phyloP scores from a whole-genome alignment of 202 grass and related monocot genomes.

The Sporobolus alterniflorus region DNA sequence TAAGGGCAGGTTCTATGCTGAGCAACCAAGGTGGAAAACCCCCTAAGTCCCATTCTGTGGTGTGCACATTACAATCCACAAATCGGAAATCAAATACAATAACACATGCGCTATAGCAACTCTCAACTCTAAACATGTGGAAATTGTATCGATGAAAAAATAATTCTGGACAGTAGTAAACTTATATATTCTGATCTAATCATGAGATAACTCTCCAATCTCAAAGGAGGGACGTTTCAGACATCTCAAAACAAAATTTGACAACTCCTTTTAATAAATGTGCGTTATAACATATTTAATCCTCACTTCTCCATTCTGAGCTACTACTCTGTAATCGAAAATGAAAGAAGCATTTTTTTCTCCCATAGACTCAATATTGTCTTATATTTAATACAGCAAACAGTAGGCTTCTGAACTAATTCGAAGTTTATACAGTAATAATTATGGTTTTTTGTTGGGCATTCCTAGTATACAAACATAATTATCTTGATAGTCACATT shows the following conservation, averaged over 20 bases:
- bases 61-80: slow-evolving; percentile 12
- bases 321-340: background rate
- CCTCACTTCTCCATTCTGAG: background rate
- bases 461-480: background rate
- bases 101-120: slow-evolving; percentile 8
- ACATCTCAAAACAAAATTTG: background rate
- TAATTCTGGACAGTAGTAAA: background rate
- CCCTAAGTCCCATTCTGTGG: slow-evolving; percentile 94
- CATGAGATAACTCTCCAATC: background rate
- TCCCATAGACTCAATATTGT: background rate
- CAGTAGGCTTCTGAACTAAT: background rate
- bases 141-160: slow-evolving; percentile 6
- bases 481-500: slow-evolving; percentile 1
- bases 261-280: background rate
- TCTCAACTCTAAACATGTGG: background rate
- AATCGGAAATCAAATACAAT: background rate
- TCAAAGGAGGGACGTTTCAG: background rate
- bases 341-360: slow-evolving; percentile 3
- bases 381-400: background rate
- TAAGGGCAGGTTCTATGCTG: slow-evolving; percentile 76
- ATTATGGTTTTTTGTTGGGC: background rate
- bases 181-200: background rate
- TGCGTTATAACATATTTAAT: background rate
- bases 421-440: background rate
- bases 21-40: slow-evolving; percentile 98